Conservation (phyloP, 2,329 filamentous ascomycete species). For the Penicillium sclerotiorum region DNA sequence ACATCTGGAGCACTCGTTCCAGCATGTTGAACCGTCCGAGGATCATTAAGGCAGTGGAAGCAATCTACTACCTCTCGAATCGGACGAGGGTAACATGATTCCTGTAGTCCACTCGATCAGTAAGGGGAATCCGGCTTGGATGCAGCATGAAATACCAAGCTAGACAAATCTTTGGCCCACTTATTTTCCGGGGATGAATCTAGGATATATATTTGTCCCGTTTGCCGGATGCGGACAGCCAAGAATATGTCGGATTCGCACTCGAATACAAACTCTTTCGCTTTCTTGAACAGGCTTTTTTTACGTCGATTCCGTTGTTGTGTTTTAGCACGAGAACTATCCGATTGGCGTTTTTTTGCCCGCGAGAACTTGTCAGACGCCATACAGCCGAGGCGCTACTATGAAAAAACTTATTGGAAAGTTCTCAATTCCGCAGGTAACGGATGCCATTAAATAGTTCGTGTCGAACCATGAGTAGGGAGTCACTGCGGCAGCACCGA, state of each 20-base stretch:
- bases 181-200: not conserved
- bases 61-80: not conserved
- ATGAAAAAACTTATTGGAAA: not conserved
- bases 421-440: not conserved
- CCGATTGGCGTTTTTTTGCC: not conserved
- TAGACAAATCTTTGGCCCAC: not conserved
- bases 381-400: not conserved
- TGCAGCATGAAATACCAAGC: not conserved
- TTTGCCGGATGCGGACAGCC: not conserved
- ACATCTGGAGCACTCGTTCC: not conserved
- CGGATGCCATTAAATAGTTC: not conserved
- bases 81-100: not conserved
- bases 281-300: slow-evolving; percentile 3
- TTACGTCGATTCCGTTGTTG: slow-evolving; percentile 5
- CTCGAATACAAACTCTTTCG: slow-evolving; percentile 4
- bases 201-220: not conserved
- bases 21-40: not conserved
- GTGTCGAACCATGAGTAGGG: not conserved
- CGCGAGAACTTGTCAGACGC: not conserved
- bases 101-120: not conserved
- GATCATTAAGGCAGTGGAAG: not conserved
- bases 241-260: not conserved
- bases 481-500: not conserved
- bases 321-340: not conserved
- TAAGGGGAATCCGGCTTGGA: not conserved